phyloP scores from a whole-genome alignment of 2,329 filamentous ascomycete genomes.

The Fusarium sp. region DNA sequence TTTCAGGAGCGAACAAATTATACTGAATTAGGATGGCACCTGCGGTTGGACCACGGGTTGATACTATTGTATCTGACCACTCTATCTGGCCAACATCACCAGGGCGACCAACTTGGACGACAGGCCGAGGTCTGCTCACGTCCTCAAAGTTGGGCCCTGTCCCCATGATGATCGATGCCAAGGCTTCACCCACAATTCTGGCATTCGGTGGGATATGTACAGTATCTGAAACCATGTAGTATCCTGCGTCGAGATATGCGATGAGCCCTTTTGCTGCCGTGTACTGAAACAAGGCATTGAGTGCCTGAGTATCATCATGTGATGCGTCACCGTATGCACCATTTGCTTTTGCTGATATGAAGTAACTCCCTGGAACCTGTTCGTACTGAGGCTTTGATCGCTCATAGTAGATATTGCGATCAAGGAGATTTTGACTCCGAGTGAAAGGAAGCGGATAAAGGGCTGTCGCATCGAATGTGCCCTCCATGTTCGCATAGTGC shows the following conservation, averaged over 20 bases:
- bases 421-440: constrained; percentile 56
- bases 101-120: constrained; percentile 70
- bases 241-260: constrained; percentile 68
- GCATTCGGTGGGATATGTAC: constrained; percentile 56
- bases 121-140: constrained; percentile 65
- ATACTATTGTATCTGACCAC: constrained; percentile 75
- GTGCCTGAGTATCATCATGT: constrained; percentile 76
- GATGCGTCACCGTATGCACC: constrained; percentile 68
- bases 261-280: constrained; percentile 62
- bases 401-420: constrained; percentile 67
- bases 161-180: constrained; percentile 62
- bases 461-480: constrained; percentile 34
- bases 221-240: constrained; percentile 67
- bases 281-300: constrained; percentile 63
- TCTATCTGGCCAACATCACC: constrained; percentile 73
- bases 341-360: constrained; percentile 70
- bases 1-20: constrained; percentile 64
- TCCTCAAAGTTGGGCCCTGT: constrained; percentile 64
- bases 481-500: constrained; percentile 34
- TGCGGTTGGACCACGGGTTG: constrained; percentile 70
- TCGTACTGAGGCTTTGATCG: constrained; percentile 80
- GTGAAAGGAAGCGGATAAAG: constrained; percentile 27
- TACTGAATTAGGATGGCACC: constrained; percentile 78
- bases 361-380: constrained; percentile 61
- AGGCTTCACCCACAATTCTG: constrained; percentile 68